These are phyloP conservation scores for Orbilia brochopaga DNA, from an alignment of 2,329 filamentous ascomycete genomes.

Conservation along the genomic window DNA sequence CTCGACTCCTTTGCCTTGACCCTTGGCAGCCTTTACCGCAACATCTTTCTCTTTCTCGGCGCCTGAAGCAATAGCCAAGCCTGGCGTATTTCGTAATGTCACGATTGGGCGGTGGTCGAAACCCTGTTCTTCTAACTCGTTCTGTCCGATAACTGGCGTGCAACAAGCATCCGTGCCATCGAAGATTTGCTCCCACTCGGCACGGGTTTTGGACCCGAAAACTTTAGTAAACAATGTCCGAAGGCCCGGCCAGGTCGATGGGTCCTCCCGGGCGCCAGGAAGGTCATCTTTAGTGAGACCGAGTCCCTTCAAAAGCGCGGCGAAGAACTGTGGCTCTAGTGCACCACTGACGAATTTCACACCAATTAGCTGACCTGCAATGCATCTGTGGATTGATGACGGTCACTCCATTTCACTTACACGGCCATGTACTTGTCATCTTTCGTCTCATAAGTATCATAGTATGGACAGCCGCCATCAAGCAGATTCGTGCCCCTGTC, in stretches of 20 bases:
- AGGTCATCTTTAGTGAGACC: conserved; percentile 63
- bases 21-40: conserved; percentile 34
- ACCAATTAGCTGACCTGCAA: too few species aligned
- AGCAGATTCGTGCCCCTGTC: conserved; percentile 71
- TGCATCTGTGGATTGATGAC: too few species aligned
- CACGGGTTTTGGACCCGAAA: conserved; percentile 73
- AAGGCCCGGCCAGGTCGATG: conserved; percentile 71
- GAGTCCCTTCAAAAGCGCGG: conserved; percentile 70
- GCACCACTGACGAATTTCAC: conserved; percentile 79
- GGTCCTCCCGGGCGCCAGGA: conserved; percentile 66
- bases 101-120: conserved; percentile 62
- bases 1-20: conserved; percentile 55
- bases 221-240: conserved; percentile 65
- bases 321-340: conserved; percentile 85
- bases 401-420: too few species aligned
- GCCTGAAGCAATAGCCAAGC: conserved; percentile 63
- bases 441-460: conserved; percentile 84
- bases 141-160: conserved; percentile 80
- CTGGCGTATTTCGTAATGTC: conserved; percentile 73
- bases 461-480: conserved; percentile 85
- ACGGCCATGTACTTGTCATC: conserved; percentile 83
- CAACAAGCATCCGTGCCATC: conserved; percentile 91
- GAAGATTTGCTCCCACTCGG: conserved; percentile 84
- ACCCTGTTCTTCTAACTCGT: conserved; percentile 69
- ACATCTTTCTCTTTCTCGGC: conserved; percentile 54